phyloP scores from a whole-genome alignment of 2,329 filamentous ascomycete species.

The Shiraia bambusicola region DNA sequence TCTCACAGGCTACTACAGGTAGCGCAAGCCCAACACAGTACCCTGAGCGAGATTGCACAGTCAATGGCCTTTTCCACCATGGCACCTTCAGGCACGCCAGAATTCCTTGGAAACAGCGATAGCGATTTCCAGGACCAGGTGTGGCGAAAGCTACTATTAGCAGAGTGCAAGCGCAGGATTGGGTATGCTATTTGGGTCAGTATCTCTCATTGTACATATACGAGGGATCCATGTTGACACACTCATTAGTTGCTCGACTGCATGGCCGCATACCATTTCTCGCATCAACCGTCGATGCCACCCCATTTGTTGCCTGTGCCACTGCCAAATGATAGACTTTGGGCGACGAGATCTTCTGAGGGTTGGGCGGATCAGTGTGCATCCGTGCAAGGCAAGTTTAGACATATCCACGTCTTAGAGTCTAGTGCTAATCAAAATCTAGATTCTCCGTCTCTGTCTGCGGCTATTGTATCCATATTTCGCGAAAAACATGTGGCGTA shows the following conservation, averaged over 20 bases:
- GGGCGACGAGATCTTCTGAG: not conserved
- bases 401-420: too few species aligned
- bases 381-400: not conserved
- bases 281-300: constrained; percentile 5
- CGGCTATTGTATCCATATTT: constrained; percentile 4
- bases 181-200: constrained; percentile 45
- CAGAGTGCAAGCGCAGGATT: constrained; percentile 7
- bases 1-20: not conserved
- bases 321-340: constrained; percentile 2
- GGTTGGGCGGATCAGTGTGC: not conserved
- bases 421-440: not conserved
- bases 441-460: constrained; percentile 4
- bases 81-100: not conserved
- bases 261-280: constrained; percentile 10
- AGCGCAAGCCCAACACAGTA: constrained; percentile 5
- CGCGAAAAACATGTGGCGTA: constrained; percentile 4
- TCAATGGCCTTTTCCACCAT: not conserved
- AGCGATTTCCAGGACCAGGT: not conserved
- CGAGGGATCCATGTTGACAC: constrained; percentile 13
- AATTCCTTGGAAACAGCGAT: not conserved
- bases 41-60: constrained; percentile 4
- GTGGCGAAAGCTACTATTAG: constrained; percentile 1
- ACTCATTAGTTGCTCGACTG: constrained; percentile 6
- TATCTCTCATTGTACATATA: too few species aligned
- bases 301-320: not conserved